Percentiles rank a stretch among this genome's conserved stretches.
Conservation (phyloP, 345 rosid species). For the Eutrema heterophyllum region DNA sequence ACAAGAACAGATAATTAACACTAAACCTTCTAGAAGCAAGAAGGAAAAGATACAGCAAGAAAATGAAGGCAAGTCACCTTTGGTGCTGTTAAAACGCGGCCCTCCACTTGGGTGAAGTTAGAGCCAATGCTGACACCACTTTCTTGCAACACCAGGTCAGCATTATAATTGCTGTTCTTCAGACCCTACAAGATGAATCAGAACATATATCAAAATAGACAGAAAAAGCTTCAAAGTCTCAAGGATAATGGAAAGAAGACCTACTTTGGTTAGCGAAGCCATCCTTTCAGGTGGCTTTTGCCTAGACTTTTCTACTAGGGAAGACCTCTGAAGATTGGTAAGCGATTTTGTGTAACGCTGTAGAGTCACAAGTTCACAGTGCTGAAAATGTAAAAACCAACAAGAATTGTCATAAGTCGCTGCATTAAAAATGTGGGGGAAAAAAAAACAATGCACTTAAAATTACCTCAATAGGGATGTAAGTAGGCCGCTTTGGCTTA, state of each 20-base stretch:
- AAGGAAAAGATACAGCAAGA: not conserved
- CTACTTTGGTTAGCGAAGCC: constrained; percentile 58
- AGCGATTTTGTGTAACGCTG: constrained; percentile 91
- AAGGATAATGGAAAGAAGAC: constrained; percentile 5
- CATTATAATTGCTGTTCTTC: constrained; percentile 57
- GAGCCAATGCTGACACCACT: constrained; percentile 62
- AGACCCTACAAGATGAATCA: constrained; percentile 48
- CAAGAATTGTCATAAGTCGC: not conserved
- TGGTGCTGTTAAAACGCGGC: constrained; percentile 76
- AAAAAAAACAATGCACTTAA: not conserved
- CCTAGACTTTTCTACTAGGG: constrained; percentile 86
- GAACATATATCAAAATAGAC: not conserved
- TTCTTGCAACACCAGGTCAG: constrained; percentile 61
- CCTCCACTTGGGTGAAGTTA: constrained; percentile 71
- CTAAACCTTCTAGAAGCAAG: not conserved
- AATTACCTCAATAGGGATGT: constrained; percentile 72
- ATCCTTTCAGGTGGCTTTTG: constrained; percentile 94
- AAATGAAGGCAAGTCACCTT: constrained; percentile 37
- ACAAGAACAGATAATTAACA: not conserved
- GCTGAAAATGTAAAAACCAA: constrained; percentile 38
- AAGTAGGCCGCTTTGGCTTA: constrained; percentile 81
- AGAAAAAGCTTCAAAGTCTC: not conserved
- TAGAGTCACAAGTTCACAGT: constrained; percentile 65
- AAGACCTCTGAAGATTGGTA: constrained; percentile 60
- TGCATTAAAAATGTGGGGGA: not conserved